phyloP scores from a whole-genome alignment of 1,139 yeast species.

The Tardiomyces depauwii region DNA sequence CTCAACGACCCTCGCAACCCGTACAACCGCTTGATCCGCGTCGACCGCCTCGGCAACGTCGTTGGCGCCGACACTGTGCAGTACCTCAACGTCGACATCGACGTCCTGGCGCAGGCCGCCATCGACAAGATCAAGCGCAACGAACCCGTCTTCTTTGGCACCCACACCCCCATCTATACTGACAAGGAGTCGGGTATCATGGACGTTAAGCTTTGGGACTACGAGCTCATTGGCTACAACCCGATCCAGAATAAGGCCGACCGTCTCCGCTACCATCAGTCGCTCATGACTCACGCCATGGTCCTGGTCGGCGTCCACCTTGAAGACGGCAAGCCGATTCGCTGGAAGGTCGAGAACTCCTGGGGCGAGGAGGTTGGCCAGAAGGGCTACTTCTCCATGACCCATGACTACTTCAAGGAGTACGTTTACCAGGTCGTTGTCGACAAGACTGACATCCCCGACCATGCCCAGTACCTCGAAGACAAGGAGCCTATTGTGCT shows the following conservation, averaged over 20 bases:
- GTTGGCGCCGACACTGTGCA: slow-evolving; percentile 54
- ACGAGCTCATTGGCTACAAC: slow-evolving; percentile 49
- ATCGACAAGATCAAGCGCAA: slow-evolving; percentile 56
- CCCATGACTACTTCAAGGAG: slow-evolving; percentile 73
- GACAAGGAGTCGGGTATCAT: slow-evolving; percentile 52
- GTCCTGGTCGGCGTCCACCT: slow-evolving; percentile 61
- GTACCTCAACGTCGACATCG: slow-evolving; percentile 56
- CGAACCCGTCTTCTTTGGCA: slow-evolving; percentile 76
- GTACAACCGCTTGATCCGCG: slow-evolving; percentile 49
- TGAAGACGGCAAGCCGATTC: slow-evolving; percentile 43
- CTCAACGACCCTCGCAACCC: slow-evolving; percentile 73
- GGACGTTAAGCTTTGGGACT: slow-evolving; percentile 60
- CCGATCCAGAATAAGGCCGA: slow-evolving; percentile 47
- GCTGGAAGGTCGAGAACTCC: slow-evolving; percentile 80
- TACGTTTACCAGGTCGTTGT: slow-evolving; percentile 77
- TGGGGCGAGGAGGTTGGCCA: slow-evolving; percentile 74
- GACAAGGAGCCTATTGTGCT: slow-evolving; percentile 43
- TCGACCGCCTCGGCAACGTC: slow-evolving; percentile 65
- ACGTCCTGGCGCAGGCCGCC: slow-evolving; percentile 46
- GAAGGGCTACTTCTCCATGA: slow-evolving; percentile 70
- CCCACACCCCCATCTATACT: slow-evolving; percentile 67
- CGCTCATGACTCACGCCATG: slow-evolving; percentile 85
- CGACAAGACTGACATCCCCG: slow-evolving; percentile 30
- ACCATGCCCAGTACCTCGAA: slow-evolving; percentile 29
- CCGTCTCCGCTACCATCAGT: slow-evolving; percentile 44